Conservation (phyloP, 2,329 filamentous ascomycete genomes). For the Bipolaris oryzae region DNA sequence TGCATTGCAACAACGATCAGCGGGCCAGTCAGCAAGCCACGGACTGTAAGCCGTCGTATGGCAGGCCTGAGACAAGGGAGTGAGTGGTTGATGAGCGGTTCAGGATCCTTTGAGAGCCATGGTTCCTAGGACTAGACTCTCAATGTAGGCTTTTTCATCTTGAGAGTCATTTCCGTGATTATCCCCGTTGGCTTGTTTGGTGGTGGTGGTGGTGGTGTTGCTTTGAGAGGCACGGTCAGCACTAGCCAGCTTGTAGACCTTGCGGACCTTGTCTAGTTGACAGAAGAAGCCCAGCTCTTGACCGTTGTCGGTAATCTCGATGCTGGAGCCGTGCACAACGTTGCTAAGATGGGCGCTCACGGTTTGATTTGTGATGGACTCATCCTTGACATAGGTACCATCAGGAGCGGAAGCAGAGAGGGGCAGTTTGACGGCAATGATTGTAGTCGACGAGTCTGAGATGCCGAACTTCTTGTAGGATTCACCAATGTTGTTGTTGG, state of each 20-base stretch:
- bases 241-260: conserved; percentile 81
- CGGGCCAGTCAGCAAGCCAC: not conserved
- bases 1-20: not conserved
- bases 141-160: conserved; percentile 62
- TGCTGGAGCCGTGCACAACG: conserved; percentile 34
- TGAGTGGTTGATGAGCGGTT: not conserved
- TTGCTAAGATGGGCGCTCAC: conserved; percentile 35
- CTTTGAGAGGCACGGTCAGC: conserved; percentile 53
- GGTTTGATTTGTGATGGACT: conserved; percentile 27
- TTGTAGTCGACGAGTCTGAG: conserved; percentile 67
- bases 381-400: conserved; percentile 1
- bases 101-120: conserved; percentile 76
- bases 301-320: conserved; percentile 27
- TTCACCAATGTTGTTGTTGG: conserved; percentile 90
- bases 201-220: conserved; percentile 27
- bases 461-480: conserved; percentile 90
- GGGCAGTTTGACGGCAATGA: conserved; percentile 84
- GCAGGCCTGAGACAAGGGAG: not conserved
- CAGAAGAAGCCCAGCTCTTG: conserved; percentile 58
- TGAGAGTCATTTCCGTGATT: conserved; percentile 42
- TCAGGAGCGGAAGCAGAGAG: conserved; percentile 2
- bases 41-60: not conserved
- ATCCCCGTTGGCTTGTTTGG: conserved; percentile 28
- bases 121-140: conserved; percentile 71
- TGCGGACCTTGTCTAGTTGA: conserved; percentile 69